These are phyloP conservation scores for Gastrolobium villosum DNA, from an alignment of 306 rosid genomes.

Conservation along the genomic window DNA sequence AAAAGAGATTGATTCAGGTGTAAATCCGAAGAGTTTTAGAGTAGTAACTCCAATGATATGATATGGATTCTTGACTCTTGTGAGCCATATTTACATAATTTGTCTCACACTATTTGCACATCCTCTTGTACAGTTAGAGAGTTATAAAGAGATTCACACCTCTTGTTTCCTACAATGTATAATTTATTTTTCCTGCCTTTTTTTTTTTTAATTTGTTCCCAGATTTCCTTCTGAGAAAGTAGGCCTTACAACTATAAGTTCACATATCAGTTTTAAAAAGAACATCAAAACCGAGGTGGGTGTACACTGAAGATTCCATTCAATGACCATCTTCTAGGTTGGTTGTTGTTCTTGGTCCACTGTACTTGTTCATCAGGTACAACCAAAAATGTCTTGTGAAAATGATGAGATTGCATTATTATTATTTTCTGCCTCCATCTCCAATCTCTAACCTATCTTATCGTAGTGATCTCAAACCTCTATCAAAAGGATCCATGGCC, in stretches of 20 bases:
- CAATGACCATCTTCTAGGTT: background rate
- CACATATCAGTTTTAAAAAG: background rate
- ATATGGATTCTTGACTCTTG: conserved; percentile 40
- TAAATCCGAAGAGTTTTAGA: conserved; percentile 29
- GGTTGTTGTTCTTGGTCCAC: background rate
- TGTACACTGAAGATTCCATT: conserved; percentile 27
- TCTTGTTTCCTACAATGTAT: conserved; percentile 38
- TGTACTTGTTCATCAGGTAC: conserved; percentile 6
- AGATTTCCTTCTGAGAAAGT: conserved; percentile 25
- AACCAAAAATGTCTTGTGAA: background rate
- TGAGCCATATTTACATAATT: conserved; percentile 33
- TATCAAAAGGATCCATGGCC: background rate
- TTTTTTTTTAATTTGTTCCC: background rate
- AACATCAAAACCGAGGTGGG: background rate
- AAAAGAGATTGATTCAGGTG: conserved; percentile 28
- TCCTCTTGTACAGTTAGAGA: conserved; percentile 53
- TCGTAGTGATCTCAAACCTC: background rate
- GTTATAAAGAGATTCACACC: conserved; percentile 42
- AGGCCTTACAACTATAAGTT: background rate
- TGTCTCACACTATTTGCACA: conserved; percentile 37
- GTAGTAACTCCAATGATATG: conserved; percentile 36
- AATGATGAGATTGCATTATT: conserved; percentile 7
- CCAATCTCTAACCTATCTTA: background rate
- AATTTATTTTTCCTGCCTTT: background rate
- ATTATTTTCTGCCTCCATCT: background rate